Conservation (phyloP, 2,329 filamentous ascomycete species). For the Aspergillus japonicus region DNA sequence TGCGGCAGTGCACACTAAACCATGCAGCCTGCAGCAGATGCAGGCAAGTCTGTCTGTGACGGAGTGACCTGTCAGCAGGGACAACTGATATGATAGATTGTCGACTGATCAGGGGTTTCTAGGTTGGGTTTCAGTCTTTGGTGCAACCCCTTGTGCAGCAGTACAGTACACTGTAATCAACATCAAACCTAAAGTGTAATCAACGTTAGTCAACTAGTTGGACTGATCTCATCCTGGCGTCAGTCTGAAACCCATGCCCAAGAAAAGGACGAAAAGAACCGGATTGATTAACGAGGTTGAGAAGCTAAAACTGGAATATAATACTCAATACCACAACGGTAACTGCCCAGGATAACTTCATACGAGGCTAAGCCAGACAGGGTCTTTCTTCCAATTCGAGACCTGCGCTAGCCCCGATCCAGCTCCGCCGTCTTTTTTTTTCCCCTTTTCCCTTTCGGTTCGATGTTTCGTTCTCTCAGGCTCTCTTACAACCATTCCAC, state of each 20-base stretch:
- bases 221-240: constrained; percentile 8
- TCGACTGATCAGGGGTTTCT: no score
- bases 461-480: constrained; percentile 7
- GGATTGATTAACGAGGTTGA: no score
- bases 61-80: not conserved
- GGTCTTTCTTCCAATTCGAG: not conserved
- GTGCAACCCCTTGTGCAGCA: no score
- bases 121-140: no score
- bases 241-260: not conserved
- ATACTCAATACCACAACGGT: no score
- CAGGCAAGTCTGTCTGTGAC: not conserved
- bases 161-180: not conserved
- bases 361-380: not conserved
- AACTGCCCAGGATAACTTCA: not conserved
- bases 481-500: not conserved
- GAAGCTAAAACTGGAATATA: no score
- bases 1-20: not conserved
- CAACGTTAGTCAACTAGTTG: not conserved
- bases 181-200: not conserved
- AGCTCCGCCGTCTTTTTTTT: constrained; percentile 15
- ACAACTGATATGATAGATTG: not conserved
- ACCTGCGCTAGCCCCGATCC: constrained; percentile 12
- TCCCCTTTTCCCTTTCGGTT: constrained; percentile 22
- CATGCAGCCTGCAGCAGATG: not conserved
- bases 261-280: not conserved